phyloP scores from a whole-genome alignment of 2,329 filamentous ascomycete genomes.

The Volutella citrinella region DNA sequence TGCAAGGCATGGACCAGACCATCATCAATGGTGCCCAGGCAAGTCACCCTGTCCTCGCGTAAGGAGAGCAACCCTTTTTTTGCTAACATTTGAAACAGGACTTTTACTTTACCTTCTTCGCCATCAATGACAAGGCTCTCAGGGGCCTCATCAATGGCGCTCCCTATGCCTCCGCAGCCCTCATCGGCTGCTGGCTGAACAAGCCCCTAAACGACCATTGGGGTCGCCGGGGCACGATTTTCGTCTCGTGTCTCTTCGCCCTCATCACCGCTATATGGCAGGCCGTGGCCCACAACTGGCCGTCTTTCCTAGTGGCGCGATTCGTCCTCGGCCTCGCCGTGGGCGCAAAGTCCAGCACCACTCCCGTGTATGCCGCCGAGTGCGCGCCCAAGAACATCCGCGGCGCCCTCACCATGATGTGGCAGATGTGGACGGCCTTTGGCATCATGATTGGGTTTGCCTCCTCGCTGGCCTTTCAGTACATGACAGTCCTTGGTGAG shows the following conservation, averaged over 20 bases:
- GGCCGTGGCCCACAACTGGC: constrained; percentile 45
- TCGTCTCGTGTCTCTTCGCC: constrained; percentile 56
- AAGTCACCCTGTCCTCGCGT: neutral
- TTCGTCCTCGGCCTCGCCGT: constrained; percentile 68
- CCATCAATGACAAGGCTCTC: constrained; percentile 33
- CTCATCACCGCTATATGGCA: constrained; percentile 44
- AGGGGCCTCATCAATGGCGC: constrained; percentile 53
- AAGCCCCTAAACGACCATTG: constrained; percentile 52
- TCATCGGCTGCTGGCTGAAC: constrained; percentile 37
- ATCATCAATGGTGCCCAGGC: constrained; percentile 53
- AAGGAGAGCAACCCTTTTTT: constrained; percentile 1
- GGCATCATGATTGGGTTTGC: constrained; percentile 46
- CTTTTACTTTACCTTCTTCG: constrained; percentile 30
- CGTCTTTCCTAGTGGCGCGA: constrained; percentile 59
- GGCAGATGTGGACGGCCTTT: constrained; percentile 45
- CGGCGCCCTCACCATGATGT: constrained; percentile 76
- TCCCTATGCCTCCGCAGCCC: constrained; percentile 50
- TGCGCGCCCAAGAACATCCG: constrained; percentile 64
- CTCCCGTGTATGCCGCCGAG: constrained; percentile 72
- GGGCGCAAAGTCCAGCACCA: constrained; percentile 60
- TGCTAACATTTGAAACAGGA: no score
- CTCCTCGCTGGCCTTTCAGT: constrained; percentile 50
- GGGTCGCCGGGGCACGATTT: constrained; percentile 62
- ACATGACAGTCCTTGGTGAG: constrained; percentile 43
- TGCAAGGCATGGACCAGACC: constrained; percentile 63